These are phyloP conservation scores for Ustilago tritici DNA, from an alignment of 1,284 basidiomycete genomes.

Conservation along the genomic window DNA sequence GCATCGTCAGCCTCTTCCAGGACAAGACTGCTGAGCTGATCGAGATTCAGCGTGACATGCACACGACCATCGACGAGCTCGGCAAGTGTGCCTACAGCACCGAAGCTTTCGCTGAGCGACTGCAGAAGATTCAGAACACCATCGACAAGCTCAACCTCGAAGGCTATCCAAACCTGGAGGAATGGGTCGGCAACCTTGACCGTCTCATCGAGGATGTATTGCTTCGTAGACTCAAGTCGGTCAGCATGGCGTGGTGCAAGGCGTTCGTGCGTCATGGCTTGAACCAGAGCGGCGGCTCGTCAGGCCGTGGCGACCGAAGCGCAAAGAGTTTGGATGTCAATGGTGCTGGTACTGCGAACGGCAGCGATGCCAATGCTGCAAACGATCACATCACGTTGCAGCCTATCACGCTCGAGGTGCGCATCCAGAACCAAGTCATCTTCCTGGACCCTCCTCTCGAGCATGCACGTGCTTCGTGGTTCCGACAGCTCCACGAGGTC, in stretches of 20 bases:
- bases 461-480: slow-evolving; percentile 89
- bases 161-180: slow-evolving; percentile 96
- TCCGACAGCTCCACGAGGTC: slow-evolving; percentile 84
- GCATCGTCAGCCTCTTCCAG: slow-evolving; percentile 80
- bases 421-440: slow-evolving; percentile 98
- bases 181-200: slow-evolving; percentile 92
- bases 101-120: slow-evolving; percentile 82
- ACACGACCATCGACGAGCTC: slow-evolving; percentile 79
- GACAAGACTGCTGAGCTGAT: slow-evolving; percentile 95
- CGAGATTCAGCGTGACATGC: slow-evolving; percentile 87
- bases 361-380: slow-evolving; percentile 17
- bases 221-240: slow-evolving; percentile 80
- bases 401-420: slow-evolving; percentile 83
- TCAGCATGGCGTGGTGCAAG: slow-evolving; percentile 86
- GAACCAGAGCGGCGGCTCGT: slow-evolving; percentile 15
- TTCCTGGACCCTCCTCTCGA: slow-evolving; percentile 98
- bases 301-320: slow-evolving; percentile 15
- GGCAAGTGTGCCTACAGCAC: slow-evolving; percentile 84
- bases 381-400: slow-evolving; percentile 41
- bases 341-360: slow-evolving; percentile 4
- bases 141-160: slow-evolving; percentile 95
- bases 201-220: slow-evolving; percentile 85
- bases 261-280: slow-evolving; percentile 75
- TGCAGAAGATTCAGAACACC: slow-evolving; percentile 86
- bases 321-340: slow-evolving; percentile 21